Base-by-base conservation (phyloP, 2,329 filamentous ascomycete genomes). In the Monosporascus sp. region DNA sequence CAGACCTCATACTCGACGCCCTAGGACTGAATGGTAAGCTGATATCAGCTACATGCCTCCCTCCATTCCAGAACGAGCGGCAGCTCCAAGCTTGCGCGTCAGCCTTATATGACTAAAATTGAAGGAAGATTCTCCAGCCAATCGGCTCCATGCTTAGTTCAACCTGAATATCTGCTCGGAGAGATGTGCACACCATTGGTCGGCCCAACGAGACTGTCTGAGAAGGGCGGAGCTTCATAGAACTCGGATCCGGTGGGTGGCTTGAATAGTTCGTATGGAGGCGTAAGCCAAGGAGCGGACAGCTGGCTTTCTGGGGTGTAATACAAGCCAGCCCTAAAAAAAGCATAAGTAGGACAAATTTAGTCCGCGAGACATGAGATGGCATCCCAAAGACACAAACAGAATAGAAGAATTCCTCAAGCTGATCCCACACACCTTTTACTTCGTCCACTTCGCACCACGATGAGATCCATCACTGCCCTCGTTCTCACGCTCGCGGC, bases 401-500 rank as follows among this genome's bases (percentile, higher is more conserved):
- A 34, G 9, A 11, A 14, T 34, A 34, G 4, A 14, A 34, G 11
- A 31, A 34, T 34, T 34, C 4, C 4, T 34, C 9, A 5, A 11
- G 11, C 11, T 5, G 31, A 14, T 34, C 14, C 31, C 22, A 20
- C 22, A 16, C 31, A 38, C 5, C 16, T 27, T 5, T 9, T 47
- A 14, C 20, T 47, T 19, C 5, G 14, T n/a, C 22, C 11, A 27
- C n/a, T 49, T 36, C 4, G 41, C 4, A 52, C 20, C 20, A 52
- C 48, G 20, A 54, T 54, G 52, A 43, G 52, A 20, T 17, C 48
- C 49, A 27, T 45, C 27, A 7, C 24, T 7, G n/a, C 45, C 20
- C 8, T 52, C 44, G n/a, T 27, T 19, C 37, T 54, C 37, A 44
- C 49, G 20, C 50, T 51, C 7, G 52, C 52, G 44, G 49, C 52